A percentile compares a stretch with the other conserved stretches of the same genome.
Evolutionary conservation across 371 early-diverging fungal species (phyloP).

Genomic region (Thermomucor indicae-seudaticae): DNA sequence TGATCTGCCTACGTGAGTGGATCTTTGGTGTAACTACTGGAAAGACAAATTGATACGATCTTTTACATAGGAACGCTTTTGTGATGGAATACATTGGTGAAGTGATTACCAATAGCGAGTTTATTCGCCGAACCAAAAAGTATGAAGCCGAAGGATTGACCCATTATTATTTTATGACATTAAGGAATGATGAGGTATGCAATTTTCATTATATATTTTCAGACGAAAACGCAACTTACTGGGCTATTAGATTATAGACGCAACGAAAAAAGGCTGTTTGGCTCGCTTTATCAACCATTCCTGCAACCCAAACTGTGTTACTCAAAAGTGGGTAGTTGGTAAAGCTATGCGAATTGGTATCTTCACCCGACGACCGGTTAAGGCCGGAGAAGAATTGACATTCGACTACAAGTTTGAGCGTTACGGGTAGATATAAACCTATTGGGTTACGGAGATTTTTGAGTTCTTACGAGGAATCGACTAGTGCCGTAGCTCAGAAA

Average conservation of each 20-base stretch:
- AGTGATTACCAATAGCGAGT: slow-evolving; percentile 75
- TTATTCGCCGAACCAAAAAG: slow-evolving; percentile 74
- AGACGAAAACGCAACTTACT: background rate
- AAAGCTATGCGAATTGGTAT: slow-evolving; percentile 78
- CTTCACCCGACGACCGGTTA: slow-evolving; percentile 68
- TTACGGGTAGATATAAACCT: slow-evolving; percentile 41
- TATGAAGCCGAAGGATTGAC: slow-evolving; percentile 77
- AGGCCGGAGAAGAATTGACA: slow-evolving; percentile 80
- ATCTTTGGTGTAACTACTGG: background rate
- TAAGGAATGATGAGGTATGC: slow-evolving; percentile 81
- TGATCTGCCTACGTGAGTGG: slow-evolving; percentile 55
- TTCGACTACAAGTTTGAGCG: slow-evolving; percentile 94
- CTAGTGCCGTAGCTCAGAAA: slow-evolving; percentile 78
- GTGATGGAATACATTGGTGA: slow-evolving; percentile 98
- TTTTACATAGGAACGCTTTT: slow-evolving; percentile 55
- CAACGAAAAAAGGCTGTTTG: slow-evolving; percentile 85
- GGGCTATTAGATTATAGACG: slow-evolving; percentile 76
- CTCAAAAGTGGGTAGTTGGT: slow-evolving; percentile 87
- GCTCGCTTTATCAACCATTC: slow-evolving; percentile 94
- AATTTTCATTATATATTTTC: too few relatives aligned
- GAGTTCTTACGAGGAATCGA: background rate
- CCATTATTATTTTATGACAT: slow-evolving; percentile 97
- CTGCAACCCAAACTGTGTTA: slow-evolving; percentile 87
- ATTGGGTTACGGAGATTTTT: background rate
- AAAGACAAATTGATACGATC: background rate